Percentiles rank a stretch among this genome's conserved stretches.
Evolutionary conservation across 176 grass and related monocot genomes (phyloP).

Genomic region (barley (Hordeum vulgare)): MorexV3_pseudomolecules_assembly NC_058518.1:495327397-495327896

Average conservation of each 20-base stretch:
- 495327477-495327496: constrained; percentile 98
- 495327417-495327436: constrained; percentile 99
- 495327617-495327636: constrained; percentile 18
- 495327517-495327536: constrained; percentile 90
- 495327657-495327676: constrained; percentile 95
- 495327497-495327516: constrained; percentile 99
- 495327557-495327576: not conserved
- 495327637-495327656: constrained; percentile 71
- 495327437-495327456: constrained; percentile 97
- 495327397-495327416: constrained; percentile 98
- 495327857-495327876: not conserved
- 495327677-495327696: constrained; percentile 96
- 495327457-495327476: constrained; percentile 95
- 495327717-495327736: constrained; percentile 97
- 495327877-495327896: constrained; percentile 57
- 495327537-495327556: constrained; percentile 93
- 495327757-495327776: constrained; percentile 96
- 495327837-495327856: not conserved
- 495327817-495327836: not conserved
- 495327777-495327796: constrained; percentile 78
- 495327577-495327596: not conserved
- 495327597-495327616: not conserved
- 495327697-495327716: constrained; percentile 94
- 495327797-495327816: not conserved
- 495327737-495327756: constrained; percentile 89